These are phyloP conservation scores for Drechslerella dactyloides DNA, from an alignment of 2,329 filamentous ascomycete species.

Conservation along the genomic window DNA sequence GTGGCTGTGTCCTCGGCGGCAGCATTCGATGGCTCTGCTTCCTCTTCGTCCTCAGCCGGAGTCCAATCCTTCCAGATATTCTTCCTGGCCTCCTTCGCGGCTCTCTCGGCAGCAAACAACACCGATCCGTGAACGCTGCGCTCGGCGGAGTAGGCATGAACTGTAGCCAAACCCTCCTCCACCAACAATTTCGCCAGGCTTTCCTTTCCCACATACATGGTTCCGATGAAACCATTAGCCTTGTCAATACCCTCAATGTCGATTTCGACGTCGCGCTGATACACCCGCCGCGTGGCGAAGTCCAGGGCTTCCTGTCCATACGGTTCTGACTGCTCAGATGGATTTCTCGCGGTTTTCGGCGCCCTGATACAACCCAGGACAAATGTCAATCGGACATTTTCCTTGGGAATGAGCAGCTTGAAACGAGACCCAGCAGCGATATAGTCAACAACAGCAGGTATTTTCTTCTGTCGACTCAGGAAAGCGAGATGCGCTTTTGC, in stretches of 20 bases:
- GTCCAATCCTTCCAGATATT: conserved; percentile 95
- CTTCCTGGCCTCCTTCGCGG: conserved; percentile 85
- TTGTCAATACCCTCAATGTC: conserved; percentile 96
- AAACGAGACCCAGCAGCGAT: conserved; percentile 97
- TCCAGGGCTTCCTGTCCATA: conserved; percentile 95
- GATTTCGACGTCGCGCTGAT: conserved; percentile 94
- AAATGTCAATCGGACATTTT: conserved; percentile 92
- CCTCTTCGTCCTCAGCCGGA: conserved; percentile 77
- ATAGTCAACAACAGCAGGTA: conserved; percentile 93
- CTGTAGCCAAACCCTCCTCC: conserved; percentile 89
- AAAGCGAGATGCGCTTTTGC: conserved; percentile 91
- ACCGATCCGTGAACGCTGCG: conserved; percentile 89
- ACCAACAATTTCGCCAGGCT: conserved; percentile 92
- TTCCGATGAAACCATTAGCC: conserved; percentile 95
- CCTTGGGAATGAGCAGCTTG: conserved; percentile 86
- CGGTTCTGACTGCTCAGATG: conserved; percentile 82
- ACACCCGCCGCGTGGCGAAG: conserved; percentile 82
- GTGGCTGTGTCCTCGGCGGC: conserved; percentile 64
- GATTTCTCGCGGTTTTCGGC: conserved; percentile 80
- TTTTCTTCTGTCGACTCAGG: conserved; percentile 86
- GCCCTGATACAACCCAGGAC: conserved; percentile 92
- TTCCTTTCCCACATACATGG: conserved; percentile 89
- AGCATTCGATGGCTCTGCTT: conserved; percentile 61
- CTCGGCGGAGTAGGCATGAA: conserved; percentile 94
- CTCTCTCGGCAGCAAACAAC: conserved; percentile 83